These are phyloP conservation scores for Cryptococcus jaspeensis DNA, from an alignment of 1,284 basidiomycete species.

Conservation along the genomic window DNA sequence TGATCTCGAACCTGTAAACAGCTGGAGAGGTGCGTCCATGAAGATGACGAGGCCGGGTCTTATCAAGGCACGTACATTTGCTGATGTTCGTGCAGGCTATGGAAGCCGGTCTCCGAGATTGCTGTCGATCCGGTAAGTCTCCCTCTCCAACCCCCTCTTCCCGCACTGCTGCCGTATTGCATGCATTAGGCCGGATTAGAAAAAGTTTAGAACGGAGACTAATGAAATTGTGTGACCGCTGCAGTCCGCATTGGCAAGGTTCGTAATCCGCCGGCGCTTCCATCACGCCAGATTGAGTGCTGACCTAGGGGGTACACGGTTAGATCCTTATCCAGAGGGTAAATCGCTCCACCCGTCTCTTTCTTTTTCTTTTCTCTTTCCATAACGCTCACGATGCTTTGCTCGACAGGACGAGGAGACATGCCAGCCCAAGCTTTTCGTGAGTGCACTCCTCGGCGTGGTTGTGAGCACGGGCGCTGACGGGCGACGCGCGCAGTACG, in stretches of 20 bases:
- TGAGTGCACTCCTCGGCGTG: conserved; percentile 17
- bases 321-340: conserved; percentile 91
- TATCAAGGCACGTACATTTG: background rate
- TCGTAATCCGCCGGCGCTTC: conserved; percentile 6
- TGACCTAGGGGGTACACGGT: conserved; percentile 24
- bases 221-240: conserved; percentile 12
- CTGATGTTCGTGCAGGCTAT: conserved; percentile 63
- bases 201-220: background rate
- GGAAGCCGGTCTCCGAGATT: conserved; percentile 91
- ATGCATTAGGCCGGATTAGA: too few relatives aligned
- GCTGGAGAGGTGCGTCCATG: conserved; percentile 68
- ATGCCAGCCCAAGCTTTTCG: conserved; percentile 78
- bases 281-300: conserved; percentile 6
- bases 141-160: conserved; percentile 17
- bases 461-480: background rate
- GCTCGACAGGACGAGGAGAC: conserved; percentile 83
- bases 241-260: conserved; percentile 52
- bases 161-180: too few relatives aligned
- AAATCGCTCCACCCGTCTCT: conserved; percentile 25
- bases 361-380: background rate
- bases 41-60: conserved; percentile 9
- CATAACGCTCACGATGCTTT: background rate
- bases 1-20: background rate
- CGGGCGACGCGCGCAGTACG: conserved; percentile 46
- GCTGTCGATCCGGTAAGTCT: conserved; percentile 60